A percentile compares a stretch with the other conserved stretches of the same genome.
phyloP scores from a whole-genome alignment of 768 basidiomycete species.

The Crepidotus variabilis region DNA sequence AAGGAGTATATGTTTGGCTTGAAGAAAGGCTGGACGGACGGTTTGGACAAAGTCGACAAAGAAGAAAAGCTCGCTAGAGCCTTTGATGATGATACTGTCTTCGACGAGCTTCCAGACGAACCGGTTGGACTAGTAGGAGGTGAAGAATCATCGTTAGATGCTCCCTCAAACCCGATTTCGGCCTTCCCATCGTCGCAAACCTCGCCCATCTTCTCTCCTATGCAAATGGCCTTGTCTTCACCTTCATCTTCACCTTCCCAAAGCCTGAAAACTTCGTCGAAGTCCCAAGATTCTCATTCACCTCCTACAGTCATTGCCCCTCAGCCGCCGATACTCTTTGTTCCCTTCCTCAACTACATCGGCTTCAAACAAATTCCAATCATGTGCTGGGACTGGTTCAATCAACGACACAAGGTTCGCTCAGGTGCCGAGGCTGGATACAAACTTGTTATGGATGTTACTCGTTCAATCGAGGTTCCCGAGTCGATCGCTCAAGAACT shows the following conservation, averaged over 20 bases:
- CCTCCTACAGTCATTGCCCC: conserved; percentile 60
- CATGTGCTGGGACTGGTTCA: conserved; percentile 94
- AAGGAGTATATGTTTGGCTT: conserved; percentile 95
- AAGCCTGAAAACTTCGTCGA: not conserved
- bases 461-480: conserved; percentile 52
- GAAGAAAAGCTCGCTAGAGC: conserved; percentile 69
- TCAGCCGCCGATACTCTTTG: conserved; percentile 76
- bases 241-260: not conserved
- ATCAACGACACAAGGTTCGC: conserved; percentile 76
- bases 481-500: conserved; percentile 19
- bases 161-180: conserved; percentile 20
- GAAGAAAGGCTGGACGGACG: conserved; percentile 78
- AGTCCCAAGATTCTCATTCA: conserved; percentile 29
- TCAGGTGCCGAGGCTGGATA: conserved; percentile 82
- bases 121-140: conserved; percentile 10
- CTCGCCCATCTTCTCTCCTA: conserved; percentile 31
- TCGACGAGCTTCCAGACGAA: conserved; percentile 59
- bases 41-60: conserved; percentile 60
- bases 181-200: conserved; percentile 19
- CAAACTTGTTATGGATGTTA: conserved; percentile 57
- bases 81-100: conserved; percentile 69
- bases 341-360: conserved; percentile 70
- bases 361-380: conserved; percentile 81
- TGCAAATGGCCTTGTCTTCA: conserved; percentile 16
- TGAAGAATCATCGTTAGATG: conserved; percentile 1